phyloP scores from a whole-genome alignment of 1,284 basidiomycete genomes.

The Cryptococcus sp. region DNA sequence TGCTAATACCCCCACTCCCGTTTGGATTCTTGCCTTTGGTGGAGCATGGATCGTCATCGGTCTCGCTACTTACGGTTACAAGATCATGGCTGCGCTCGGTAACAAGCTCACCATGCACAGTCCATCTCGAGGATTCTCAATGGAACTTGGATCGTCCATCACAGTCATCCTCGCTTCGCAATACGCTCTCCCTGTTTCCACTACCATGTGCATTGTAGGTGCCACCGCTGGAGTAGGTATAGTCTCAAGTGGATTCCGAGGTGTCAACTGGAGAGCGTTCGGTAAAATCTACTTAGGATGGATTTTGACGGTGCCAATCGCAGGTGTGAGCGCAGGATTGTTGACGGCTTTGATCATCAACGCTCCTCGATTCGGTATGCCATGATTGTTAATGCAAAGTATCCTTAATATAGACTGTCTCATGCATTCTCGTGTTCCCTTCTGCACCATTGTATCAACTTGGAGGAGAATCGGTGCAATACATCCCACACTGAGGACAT shows the following conservation, averaged over 20 bases:
- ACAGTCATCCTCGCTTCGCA: slow-evolving; percentile 51
- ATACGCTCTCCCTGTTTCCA: slow-evolving; percentile 45
- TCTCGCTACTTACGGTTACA: slow-evolving; percentile 42
- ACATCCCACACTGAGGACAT: no score
- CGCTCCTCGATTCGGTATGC: slow-evolving; percentile 25
- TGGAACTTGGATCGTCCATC: slow-evolving; percentile 52
- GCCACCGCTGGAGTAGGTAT: slow-evolving; percentile 41
- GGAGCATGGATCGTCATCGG: slow-evolving; percentile 49
- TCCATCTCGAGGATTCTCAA: slow-evolving; percentile 52
- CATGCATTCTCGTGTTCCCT: no score
- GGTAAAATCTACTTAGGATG: slow-evolving; percentile 43
- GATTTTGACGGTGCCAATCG: slow-evolving; percentile 49
- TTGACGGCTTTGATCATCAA: slow-evolving; percentile 48
- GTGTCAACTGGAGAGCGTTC: slow-evolving; percentile 28
- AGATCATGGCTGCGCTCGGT: slow-evolving; percentile 47
- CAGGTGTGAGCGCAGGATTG: slow-evolving; percentile 43
- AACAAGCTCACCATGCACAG: slow-evolving; percentile 51
- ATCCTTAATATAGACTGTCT: no score
- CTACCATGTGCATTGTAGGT: slow-evolving; percentile 46
- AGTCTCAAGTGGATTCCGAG: slow-evolving; percentile 20
- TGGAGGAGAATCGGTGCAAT: no score
- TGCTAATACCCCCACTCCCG: slow-evolving; percentile 42
- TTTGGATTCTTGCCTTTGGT: slow-evolving; percentile 51
- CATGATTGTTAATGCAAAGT: no score
- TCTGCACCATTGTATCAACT: no score